These are phyloP conservation scores for Mucor piriformis DNA, from an alignment of 371 early-diverging fungal species.

Conservation along the genomic window DNA sequence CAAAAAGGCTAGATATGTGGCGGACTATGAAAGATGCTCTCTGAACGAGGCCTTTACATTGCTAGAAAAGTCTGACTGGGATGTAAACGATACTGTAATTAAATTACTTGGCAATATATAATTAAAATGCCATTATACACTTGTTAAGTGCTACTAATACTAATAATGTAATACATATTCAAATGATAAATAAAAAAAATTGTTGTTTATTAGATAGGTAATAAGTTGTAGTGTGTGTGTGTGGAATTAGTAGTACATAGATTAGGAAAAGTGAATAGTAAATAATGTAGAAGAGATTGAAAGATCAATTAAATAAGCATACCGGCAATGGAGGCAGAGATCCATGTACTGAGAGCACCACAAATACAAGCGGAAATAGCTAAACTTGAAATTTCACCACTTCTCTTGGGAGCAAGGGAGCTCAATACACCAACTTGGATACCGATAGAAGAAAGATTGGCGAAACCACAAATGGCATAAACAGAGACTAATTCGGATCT, in stretches of 20 bases:
- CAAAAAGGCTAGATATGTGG: slow-evolving; percentile 34
- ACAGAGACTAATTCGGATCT: slow-evolving; percentile 57
- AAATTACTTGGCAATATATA: slow-evolving; percentile 8
- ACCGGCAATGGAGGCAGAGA: slow-evolving; percentile 82
- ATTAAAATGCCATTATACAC: neutral
- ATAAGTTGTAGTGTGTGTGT: too few species aligned
- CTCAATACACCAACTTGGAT: slow-evolving; percentile 77
- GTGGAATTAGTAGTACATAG: neutral
- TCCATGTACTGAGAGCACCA: slow-evolving; percentile 77
- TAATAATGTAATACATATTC: too few species aligned
- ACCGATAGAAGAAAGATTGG: slow-evolving; percentile 82
- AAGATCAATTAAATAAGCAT: slow-evolving; percentile 54
- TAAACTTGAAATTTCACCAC: slow-evolving; percentile 68
- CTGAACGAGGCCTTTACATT: slow-evolving; percentile 23
- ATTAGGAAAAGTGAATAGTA: neutral
- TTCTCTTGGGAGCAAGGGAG: slow-evolving; percentile 74
- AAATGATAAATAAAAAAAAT: too few species aligned
- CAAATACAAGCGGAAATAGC: slow-evolving; percentile 76
- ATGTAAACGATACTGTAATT: slow-evolving; percentile 25
- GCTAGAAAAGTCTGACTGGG: slow-evolving; percentile 30
- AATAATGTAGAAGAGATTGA: neutral
- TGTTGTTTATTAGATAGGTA: neutral
- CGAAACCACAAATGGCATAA: slow-evolving; percentile 85
- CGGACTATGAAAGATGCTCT: slow-evolving; percentile 33
- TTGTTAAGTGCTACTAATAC: too few species aligned